Evolutionary conservation across 1,284 basidiomycete species (phyloP), one percentile per base, ranked within the genome.

Genomic region (Leccinum angustisporum): DNA sequence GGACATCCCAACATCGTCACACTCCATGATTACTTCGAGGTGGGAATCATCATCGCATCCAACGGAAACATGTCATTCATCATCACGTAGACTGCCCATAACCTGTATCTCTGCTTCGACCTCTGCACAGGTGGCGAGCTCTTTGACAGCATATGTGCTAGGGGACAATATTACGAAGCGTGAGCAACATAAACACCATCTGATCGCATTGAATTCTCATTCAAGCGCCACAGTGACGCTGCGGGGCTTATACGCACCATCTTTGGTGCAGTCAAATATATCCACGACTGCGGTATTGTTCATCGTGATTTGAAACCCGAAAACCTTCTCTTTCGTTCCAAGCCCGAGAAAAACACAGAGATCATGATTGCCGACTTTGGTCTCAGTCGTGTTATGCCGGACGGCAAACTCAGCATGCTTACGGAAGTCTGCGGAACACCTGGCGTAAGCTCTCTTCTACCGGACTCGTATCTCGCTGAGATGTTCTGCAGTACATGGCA

Each of bases 341-440:
- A 88, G 70, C 90, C 86, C 4, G 95, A 98, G 73, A 90, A 96
- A 60, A 91, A n/a, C 88, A 11, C 95, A 9, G 95, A 98, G 71
- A 90, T 99, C 68, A 92, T 98, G 86, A 91, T 99, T 66, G 97
- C 97, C 4, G 97, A 99, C 77, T 99, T 99, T 76, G 97, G 97
- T 11, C 83, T 98, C 62, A 87, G 90, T 75, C 81, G 94, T 33
- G 84, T 97, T 25, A 90, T 99, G 80, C 91, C 97, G 40, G 94
- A 96, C 67, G 90, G 94, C 64, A 94, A 94, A 74, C 85, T 97
- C 69, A 91, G 87, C 57, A 80, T 92, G 66, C 80, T 98, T 62
- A 98, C 95, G 2, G 97, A 98, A 72, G 94, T 98, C 27, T 99
- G 97, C 70, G 97, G 97, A 9, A 95, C 93, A 1, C 92, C 92